Evolutionary conservation across 805 yeast genomes (phyloP).

Genomic region (Kluyveromyces lactis): DNA sequence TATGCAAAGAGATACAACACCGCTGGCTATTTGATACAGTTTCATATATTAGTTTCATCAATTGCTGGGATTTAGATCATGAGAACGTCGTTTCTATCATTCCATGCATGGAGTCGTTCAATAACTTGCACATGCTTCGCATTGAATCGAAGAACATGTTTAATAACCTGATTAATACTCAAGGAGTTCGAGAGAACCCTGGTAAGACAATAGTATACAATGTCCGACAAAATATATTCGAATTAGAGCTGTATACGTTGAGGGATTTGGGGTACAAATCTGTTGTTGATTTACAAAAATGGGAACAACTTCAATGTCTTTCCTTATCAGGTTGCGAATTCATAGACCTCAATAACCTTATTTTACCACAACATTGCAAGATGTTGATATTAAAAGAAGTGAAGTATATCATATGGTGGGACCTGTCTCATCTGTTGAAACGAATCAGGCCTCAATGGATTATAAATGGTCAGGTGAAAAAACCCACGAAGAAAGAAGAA

Average conservation of each 20-base stretch:
- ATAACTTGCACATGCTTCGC: constrained; percentile 12
- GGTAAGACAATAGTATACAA: constrained; percentile 21
- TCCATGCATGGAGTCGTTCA: constrained; percentile 16
- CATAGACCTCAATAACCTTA: constrained; percentile 19
- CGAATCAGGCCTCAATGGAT: constrained; percentile 43
- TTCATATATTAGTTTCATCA: constrained; percentile 1
- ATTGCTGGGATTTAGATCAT: constrained; percentile 5
- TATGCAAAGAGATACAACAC: not conserved
- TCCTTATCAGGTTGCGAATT: constrained; percentile 9
- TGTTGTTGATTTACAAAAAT: constrained; percentile 21
- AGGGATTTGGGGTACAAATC: constrained; percentile 9
- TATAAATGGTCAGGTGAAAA: not conserved
- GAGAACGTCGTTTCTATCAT: constrained; percentile 9
- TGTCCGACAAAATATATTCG: constrained; percentile 15
- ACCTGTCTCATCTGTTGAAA: constrained; percentile 61
- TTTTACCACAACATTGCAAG: constrained; percentile 19
- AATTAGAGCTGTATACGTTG: constrained; percentile 13
- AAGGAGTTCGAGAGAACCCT: constrained; percentile 25
- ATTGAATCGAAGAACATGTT: constrained; percentile 17
- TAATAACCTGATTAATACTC: constrained; percentile 21
- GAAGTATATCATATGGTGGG: constrained; percentile 21
- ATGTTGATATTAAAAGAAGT: constrained; percentile 12
- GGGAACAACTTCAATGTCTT: constrained; percentile 22
- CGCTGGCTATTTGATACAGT: constrained; percentile 4
- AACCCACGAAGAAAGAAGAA: constrained; percentile 29